Percentiles rank a stretch among this genome's conserved stretches.
Evolutionary conservation across 257 asterid species (phyloP).

Genomic region (Haberlea rhodopensis): DNA sequence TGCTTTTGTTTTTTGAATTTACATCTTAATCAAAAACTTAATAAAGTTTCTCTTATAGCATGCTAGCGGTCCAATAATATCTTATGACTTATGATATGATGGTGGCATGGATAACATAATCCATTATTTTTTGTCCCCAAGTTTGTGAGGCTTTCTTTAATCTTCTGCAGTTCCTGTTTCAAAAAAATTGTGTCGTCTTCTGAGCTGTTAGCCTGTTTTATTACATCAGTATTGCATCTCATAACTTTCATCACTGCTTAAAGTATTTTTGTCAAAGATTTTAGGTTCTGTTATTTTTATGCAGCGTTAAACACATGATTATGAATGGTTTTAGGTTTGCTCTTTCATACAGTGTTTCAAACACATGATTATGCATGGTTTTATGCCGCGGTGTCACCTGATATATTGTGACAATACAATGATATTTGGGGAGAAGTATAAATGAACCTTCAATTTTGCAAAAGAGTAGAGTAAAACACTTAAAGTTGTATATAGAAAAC

Average conservation of each 20-base stretch:
- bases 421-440: not conserved
- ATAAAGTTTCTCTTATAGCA: not conserved
- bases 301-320: not conserved
- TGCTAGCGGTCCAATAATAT: not conserved
- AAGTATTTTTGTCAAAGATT: not conserved
- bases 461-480: not conserved
- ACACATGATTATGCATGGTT: not conserved
- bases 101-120: not conserved
- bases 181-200: not conserved
- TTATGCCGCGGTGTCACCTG: too few relatives aligned
- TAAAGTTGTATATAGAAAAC: not conserved
- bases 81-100: not conserved
- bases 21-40: constrained; percentile 7
- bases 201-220: not conserved
- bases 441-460: not conserved
- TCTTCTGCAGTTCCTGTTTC: not conserved
- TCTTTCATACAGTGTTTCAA: not conserved
- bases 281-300: not conserved
- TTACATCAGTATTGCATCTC: not conserved
- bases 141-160: not conserved
- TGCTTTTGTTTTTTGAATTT: not conserved
- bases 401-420: too few relatives aligned
- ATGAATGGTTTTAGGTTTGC: not conserved
- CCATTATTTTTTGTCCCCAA: not conserved
- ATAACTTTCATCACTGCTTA: not conserved